Evolutionary conservation across 164 flowering plant genomes (phyloP), one percentile per base, ranked within the genome.

Genomic region (Vitis riparia): DNA sequence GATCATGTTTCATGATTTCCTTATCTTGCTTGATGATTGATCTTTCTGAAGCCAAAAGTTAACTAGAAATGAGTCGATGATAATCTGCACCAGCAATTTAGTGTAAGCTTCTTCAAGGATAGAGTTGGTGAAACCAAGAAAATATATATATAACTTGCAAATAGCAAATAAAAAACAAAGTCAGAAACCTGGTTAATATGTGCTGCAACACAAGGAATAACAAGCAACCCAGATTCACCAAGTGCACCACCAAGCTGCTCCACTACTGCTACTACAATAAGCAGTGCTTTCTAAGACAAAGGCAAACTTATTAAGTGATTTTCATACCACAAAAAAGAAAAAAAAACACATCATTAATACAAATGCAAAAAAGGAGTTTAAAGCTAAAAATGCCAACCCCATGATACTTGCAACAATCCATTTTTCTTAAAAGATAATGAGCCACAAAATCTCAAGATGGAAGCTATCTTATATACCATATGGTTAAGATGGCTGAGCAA

Each of bases 181-280:
- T 27, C 12, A 48, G 49, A 49, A 12, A 71, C 75, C 70, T 72
- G 70, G 63, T 59, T 66, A 8, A 67, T 66, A 16, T 72, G 75
- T 51, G 75, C 65, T 5, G 75, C 75, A 32, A 67, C 70, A 37
- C 70, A 72, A n/a, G 75, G 75, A 55, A 72, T 71, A 59, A 72
- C 66, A 27, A 72, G 62, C 66, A 72, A 13, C 52, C 70, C 75
- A 1, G 70, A 56, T 61, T 72, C 70, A 19, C 75, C 75, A 17
- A 72, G 66, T 32, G 62, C 61, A 27, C 70, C 71, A 11, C 66
- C 63, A 12, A 67, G 70, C 55, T 72, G 70, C 44, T 72, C 75
- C 51, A 72, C 69, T 13, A 72, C 75, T 3, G 70, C 70, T 37
- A 72, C 59, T 14, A 68, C 65, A 30, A 61, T 61, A 16, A 53